A percentile compares a stretch with the other conserved stretches of the same genome.
Conservation (phyloP, 192 early-diverging fungal species). For the Mortierella claussenii region DNA sequence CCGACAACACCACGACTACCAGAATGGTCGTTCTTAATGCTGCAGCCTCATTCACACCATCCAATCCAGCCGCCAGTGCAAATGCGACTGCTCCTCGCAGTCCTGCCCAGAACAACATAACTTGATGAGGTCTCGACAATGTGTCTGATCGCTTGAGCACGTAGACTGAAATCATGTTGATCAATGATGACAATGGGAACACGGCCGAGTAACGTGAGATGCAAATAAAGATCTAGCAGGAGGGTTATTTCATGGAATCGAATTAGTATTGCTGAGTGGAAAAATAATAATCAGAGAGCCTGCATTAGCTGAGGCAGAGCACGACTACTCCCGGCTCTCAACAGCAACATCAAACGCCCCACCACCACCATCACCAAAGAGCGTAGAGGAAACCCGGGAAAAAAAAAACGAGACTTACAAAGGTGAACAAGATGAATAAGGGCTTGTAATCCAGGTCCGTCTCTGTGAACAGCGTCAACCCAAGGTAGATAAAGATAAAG, state of each 20-base stretch:
- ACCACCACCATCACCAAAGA: too few species aligned
- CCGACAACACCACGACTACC: slow-evolving; percentile 91
- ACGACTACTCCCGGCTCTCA: too few species aligned
- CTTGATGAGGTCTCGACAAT: slow-evolving; percentile 75
- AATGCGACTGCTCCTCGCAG: slow-evolving; percentile 97
- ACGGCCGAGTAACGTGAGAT: slow-evolving; percentile 89
- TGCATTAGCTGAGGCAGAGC: too few species aligned
- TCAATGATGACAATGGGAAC: slow-evolving; percentile 81
- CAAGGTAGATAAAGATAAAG: slow-evolving; percentile 98
- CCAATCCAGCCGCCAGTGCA: slow-evolving; percentile 88
- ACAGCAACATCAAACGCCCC: too few species aligned
- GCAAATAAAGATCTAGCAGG: slow-evolving; percentile 76
- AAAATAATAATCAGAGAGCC: neutral
- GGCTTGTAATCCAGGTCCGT: slow-evolving; percentile 76
- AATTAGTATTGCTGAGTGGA: neutral
- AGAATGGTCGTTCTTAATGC: slow-evolving; percentile 90
- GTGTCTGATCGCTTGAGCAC: slow-evolving; percentile 62
- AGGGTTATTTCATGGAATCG: too few species aligned
- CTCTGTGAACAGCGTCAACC: slow-evolving; percentile 91
- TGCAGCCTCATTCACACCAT: slow-evolving; percentile 67
- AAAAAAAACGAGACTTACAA: slow-evolving; percentile 53
- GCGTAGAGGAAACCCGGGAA: too few species aligned
- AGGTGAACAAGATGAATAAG: slow-evolving; percentile 79
- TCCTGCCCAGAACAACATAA: slow-evolving; percentile 95
- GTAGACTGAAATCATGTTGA: slow-evolving; percentile 78